Conservation (phyloP, 2,329 filamentous ascomycete genomes). For the Neoascochyta sp. region DNA sequence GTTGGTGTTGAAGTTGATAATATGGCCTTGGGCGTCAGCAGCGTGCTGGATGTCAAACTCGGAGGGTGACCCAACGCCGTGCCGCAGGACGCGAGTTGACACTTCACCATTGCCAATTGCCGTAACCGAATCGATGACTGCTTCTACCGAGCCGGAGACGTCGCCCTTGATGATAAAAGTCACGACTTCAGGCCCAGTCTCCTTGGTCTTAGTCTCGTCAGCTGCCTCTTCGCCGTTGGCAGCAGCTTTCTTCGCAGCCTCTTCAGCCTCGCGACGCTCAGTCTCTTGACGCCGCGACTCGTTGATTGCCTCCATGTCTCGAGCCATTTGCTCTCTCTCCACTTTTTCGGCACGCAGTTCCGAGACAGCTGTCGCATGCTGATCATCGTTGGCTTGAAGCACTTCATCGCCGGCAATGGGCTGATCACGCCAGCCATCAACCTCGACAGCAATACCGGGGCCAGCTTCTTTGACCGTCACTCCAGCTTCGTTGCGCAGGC, state of each 20-base stretch:
- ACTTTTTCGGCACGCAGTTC: conserved; percentile 69
- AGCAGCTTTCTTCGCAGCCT: conserved; percentile 40
- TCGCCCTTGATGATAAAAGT: conserved; percentile 90
- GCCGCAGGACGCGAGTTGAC: conserved; percentile 69
- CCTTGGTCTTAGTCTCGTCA: conserved; percentile 44
- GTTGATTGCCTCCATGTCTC: conserved; percentile 75
- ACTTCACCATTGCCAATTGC: conserved; percentile 84
- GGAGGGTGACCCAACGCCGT: conserved; percentile 70
- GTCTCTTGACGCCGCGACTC: conserved; percentile 56
- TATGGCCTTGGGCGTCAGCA: conserved; percentile 66
- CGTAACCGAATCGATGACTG: conserved; percentile 71
- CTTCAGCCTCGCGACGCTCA: conserved; percentile 60
- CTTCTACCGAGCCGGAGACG: conserved; percentile 90
- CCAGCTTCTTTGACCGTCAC: conserved; percentile 66
- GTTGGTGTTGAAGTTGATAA: conserved; percentile 82
- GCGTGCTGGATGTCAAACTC: conserved; percentile 91
- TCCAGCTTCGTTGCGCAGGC: conserved; percentile 81
- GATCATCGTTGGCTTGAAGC: conserved; percentile 75
- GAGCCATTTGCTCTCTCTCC: conserved; percentile 62
- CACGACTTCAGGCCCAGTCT: conserved; percentile 54
- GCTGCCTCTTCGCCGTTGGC: conserved; percentile 16
- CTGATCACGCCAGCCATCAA: conserved; percentile 90
- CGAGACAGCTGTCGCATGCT: conserved; percentile 72
- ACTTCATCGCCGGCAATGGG: conserved; percentile 84
- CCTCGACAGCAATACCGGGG: conserved; percentile 85